Conservation (phyloP, 2,329 filamentous ascomycete genomes). For the Diaporthe sp. region DNA sequence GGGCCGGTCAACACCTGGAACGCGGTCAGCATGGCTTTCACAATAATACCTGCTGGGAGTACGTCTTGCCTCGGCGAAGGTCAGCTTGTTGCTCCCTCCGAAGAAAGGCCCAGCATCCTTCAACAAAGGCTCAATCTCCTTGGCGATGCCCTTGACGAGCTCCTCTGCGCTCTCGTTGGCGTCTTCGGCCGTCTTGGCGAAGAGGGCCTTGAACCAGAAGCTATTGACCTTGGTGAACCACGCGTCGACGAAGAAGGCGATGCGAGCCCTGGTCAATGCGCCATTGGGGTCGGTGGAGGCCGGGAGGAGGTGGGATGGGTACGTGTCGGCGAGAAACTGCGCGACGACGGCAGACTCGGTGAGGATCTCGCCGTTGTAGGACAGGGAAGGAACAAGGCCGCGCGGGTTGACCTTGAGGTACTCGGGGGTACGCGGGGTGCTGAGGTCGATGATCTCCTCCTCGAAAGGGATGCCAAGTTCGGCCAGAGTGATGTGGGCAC, state of each 20-base stretch:
- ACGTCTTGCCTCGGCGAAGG: constrained; percentile 77
- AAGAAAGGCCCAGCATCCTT: constrained; percentile 71
- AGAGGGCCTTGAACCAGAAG: constrained; percentile 60
- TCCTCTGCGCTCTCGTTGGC: constrained; percentile 62
- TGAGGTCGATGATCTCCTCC: constrained; percentile 80
- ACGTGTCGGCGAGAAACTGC: constrained; percentile 77
- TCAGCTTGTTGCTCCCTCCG: constrained; percentile 73
- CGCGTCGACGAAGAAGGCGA: constrained; percentile 80
- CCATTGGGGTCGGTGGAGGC: constrained; percentile 63
- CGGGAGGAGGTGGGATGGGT: constrained; percentile 77
- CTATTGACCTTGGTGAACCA: constrained; percentile 73
- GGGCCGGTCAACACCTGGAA: constrained; percentile 45
- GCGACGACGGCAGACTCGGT: constrained; percentile 81
- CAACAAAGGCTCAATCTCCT: constrained; percentile 82
- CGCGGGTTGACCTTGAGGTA: constrained; percentile 85
- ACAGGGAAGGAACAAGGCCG: constrained; percentile 80
- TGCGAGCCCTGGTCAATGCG: constrained; percentile 74
- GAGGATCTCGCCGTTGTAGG: constrained; percentile 76
- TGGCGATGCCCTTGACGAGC: constrained; percentile 69
- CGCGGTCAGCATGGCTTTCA: not conserved
- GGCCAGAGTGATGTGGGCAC: constrained; percentile 78
- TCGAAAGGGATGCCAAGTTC: constrained; percentile 77
- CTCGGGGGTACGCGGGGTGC: constrained; percentile 76
- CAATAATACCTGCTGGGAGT: fast-evolving
- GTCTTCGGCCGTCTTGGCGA: constrained; percentile 63